phyloP scores from a whole-genome alignment of 2,329 filamentous ascomycete species.

The Alternaria arborescens region DNA sequence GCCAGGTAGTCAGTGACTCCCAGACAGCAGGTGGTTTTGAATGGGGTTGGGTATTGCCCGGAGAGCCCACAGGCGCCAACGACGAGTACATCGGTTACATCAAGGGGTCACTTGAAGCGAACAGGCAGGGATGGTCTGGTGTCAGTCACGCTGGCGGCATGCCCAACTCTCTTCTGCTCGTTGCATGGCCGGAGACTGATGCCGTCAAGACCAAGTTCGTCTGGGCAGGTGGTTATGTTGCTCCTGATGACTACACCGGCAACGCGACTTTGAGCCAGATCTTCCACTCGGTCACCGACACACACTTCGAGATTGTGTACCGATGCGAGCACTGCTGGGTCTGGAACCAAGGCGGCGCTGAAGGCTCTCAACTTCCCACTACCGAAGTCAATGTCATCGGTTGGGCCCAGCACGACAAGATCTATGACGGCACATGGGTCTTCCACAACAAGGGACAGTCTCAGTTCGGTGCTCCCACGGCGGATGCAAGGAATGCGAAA shows the following conservation, averaged over 20 bases:
- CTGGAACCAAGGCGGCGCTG: slow-evolving; percentile 55
- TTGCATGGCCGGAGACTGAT: slow-evolving; percentile 41
- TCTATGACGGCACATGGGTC: slow-evolving; percentile 55
- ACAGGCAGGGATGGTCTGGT: slow-evolving; percentile 48
- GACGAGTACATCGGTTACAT: slow-evolving; percentile 52
- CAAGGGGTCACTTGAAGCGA: slow-evolving; percentile 38
- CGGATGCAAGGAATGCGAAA: slow-evolving; percentile 55
- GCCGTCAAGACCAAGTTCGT: slow-evolving; percentile 45
- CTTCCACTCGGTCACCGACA: slow-evolving; percentile 64
- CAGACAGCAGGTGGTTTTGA: slow-evolving; percentile 47
- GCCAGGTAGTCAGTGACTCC: slow-evolving; percentile 32
- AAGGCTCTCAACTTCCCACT: slow-evolving; percentile 50
- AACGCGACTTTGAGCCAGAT: slow-evolving; percentile 69
- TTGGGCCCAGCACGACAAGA: slow-evolving; percentile 61
- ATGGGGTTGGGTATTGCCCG: slow-evolving; percentile 48
- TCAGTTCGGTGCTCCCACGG: slow-evolving; percentile 60
- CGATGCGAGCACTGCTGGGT: slow-evolving; percentile 64
- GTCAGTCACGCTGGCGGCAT: slow-evolving; percentile 50
- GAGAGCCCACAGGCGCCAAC: slow-evolving; percentile 28
- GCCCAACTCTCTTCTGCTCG: slow-evolving; percentile 46
- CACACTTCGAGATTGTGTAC: slow-evolving; percentile 70
- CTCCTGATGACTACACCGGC: slow-evolving; percentile 68
- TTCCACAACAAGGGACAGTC: slow-evolving; percentile 64
- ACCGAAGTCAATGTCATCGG: slow-evolving; percentile 58
- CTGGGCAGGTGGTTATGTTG: slow-evolving; percentile 62